phyloP scores from a whole-genome alignment of 371 early-diverging fungal species.

The Mucor indicus region DNA sequence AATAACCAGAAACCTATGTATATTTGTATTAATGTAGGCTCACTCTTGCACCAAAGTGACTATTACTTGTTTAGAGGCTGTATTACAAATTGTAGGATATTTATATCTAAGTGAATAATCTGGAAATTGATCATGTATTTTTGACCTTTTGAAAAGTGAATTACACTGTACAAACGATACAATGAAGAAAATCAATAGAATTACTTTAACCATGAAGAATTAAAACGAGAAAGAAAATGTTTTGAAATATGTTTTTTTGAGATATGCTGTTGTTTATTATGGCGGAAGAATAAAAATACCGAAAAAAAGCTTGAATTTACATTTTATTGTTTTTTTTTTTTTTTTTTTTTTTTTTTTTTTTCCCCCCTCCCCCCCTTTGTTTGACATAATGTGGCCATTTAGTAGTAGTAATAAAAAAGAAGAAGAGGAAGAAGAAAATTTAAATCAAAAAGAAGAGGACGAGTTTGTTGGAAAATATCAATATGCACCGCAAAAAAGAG shows the following conservation, averaged over 20 bases:
- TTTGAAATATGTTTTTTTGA: no score
- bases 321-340: background rate
- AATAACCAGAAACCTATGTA: conserved; percentile 44
- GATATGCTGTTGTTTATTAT: conserved; percentile 1
- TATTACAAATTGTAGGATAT: conserved; percentile 72
- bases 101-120: conserved; percentile 71
- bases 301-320: background rate
- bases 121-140: conserved; percentile 46
- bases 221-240: no score
- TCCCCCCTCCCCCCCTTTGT: background rate
- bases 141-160: background rate
- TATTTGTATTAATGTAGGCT: background rate
- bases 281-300: background rate
- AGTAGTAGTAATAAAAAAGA: background rate
- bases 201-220: no score
- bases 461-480: conserved; percentile 4
- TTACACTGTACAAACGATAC: no score
- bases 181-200: no score
- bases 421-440: background rate
- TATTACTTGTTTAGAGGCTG: conserved; percentile 66
- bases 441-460: conserved; percentile 3
- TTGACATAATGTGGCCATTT: conserved; percentile 10
- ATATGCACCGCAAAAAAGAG: conserved; percentile 8
- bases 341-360: conserved; percentile 4
- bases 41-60: no score